Evolutionary conservation across 345 rosid species (phyloP), one percentile per base, ranked within the genome.

Genomic region (Citrus glauca): DNA sequence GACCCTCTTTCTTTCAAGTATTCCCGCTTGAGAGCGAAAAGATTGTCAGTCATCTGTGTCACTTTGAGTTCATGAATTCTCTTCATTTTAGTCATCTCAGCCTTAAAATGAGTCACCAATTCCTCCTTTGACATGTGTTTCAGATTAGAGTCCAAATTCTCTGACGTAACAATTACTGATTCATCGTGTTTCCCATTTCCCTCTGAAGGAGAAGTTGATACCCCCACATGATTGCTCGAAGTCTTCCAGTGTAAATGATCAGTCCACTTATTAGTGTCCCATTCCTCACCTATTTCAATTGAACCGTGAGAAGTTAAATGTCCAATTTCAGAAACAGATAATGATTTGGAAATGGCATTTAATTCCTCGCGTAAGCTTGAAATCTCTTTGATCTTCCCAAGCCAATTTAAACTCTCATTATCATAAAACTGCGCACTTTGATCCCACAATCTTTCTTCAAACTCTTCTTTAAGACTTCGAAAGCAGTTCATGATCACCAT

Each of bases 71-170:
- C 98, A 78, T 90, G 90, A 81, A 86, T 73, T 82, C 92, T 90
- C 88, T 92, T 96, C 97, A 94, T 90, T 87, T 89, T 86, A 69
- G 77, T 86, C 92, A 96, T 90, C 89, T 92, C 97, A n/a, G 64
- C 45, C 84, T 88, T 94, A 66, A 88, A 86, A 87, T 88, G 85
- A 35, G 1, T 64, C 65, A 89, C 81, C 77, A 96, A 63, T 5
- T 85, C 87, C 7, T 89, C 95, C 11, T 7, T 78, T 28, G 76
- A 1, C 81, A 91, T 68, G 84, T 87, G 88, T 30, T 38, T 84
- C 27, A 94, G 74, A 50, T 78, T 63, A 71, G 62, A 69, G 53
- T 94, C 98, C 81, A 74, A 67, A 76, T 77, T 88, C 83, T 91
- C 95, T 10, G 91, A 88, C 74, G 66, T 74, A 63, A 78, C 62